Evolutionary conservation across 2,329 filamentous ascomycete genomes (phyloP), one percentile per base, ranked within the genome.

Genomic region (Sporothrix pallida): DNA sequence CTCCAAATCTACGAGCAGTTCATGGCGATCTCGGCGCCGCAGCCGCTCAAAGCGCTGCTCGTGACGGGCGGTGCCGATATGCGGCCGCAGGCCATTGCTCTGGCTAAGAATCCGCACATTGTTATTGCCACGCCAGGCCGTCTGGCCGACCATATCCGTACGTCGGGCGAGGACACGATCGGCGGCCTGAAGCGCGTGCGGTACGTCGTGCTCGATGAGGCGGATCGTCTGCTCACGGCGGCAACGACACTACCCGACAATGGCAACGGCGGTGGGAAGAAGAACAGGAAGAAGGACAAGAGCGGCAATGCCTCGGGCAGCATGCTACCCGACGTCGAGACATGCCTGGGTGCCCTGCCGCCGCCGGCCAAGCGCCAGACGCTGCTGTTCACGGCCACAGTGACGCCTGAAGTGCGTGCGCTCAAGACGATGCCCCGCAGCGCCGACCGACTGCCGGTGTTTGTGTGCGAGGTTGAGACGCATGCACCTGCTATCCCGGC

Each of bases 1-100:
- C 88, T 98, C 26, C 96, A 99, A 81, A 98, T 99, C 69, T 97
- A 92, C 81, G 96, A 99, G 83, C 96, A 99, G 82, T 91, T 98
- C 84, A 94, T 94, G 80, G 96, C 96, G 15, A 94, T 99, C 72
- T 95, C 94, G 2, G 90, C 94, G 3, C 92, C 93, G 0, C 94
- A 97, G 79, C 92, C 91, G 73, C 88, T 99, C 77, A 97, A 97
- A 81, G 91, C 92, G 3, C 87, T 95, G 62, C 87, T 99, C n/a
- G 88, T 99, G 58, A 98, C 94, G 0, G 96, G 96, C 70, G 96
- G 96, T 52, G 90, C 92, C 44, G 95, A 99, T 80, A 98, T 98
- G 93, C 90, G 94, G 69, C 84, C 91, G 15, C 96, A 99, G 83
- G 95, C 96, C 9, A 91, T 97, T 76, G 92, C 91, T 17, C 87